Percentiles rank a stretch among this genome's conserved stretches.
Conservation (phyloP, 106 monocot species). For the Allium cepa region DNA sequence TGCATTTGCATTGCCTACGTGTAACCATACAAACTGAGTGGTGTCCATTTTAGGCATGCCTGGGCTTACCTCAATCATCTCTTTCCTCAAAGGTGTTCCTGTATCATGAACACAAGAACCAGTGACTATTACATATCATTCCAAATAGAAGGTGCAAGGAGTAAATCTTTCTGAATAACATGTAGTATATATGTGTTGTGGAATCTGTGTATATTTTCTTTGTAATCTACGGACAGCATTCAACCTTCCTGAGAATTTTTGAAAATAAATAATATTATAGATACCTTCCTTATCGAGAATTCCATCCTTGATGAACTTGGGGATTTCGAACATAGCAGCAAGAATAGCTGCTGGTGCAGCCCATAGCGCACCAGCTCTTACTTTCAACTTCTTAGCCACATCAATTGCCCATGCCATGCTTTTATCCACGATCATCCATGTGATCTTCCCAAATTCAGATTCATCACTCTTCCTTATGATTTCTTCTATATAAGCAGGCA, state of each 20-base stretch:
- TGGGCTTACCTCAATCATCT: constrained; percentile 10
- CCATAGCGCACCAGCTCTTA: constrained; percentile 17
- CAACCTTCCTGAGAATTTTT: background rate
- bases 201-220: background rate
- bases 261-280: background rate
- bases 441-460: constrained; percentile 2
- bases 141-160: background rate
- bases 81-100: constrained; percentile 2
- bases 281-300: constrained; percentile 18
- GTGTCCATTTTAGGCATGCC: constrained; percentile 1
- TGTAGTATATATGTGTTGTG: background rate
- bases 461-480: constrained; percentile 12
- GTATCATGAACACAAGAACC: background rate
- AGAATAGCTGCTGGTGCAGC: constrained; percentile 10
- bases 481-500: constrained; percentile 19
- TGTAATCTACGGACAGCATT: background rate
- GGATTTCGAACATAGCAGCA: constrained; percentile 6
- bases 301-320: constrained; percentile 26
- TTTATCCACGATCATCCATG: constrained; percentile 27
- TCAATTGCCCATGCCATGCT: constrained; percentile 22
- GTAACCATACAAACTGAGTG: constrained; percentile 18
- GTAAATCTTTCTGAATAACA: background rate
- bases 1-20: background rate
- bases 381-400: constrained; percentile 18
- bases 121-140: background rate